Percentiles rank a stretch among this genome's conserved stretches.
These are phyloP conservation scores for Lolium rigidum DNA, from an alignment of 176 grass and related monocot genomes.

Conservation along the genomic window DNA sequence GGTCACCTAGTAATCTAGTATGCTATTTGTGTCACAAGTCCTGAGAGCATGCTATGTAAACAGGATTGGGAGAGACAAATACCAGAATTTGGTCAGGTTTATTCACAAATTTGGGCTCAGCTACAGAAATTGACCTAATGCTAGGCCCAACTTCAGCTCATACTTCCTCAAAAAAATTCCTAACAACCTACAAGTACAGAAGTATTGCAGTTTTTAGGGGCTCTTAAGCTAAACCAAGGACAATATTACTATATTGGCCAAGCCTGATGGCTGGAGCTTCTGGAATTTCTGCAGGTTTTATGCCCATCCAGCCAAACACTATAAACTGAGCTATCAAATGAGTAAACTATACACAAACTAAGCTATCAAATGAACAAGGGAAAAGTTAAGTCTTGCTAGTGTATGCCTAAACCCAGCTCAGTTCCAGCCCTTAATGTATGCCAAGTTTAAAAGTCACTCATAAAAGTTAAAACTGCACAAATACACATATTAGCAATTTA, in stretches of 20 bases:
- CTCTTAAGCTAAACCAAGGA: conserved; percentile 11
- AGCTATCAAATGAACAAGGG: conserved; percentile 8
- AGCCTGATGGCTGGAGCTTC: conserved; percentile 20
- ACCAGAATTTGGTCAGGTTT: neutral
- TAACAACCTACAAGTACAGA: conserved; percentile 19
- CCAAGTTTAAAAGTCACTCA: conserved; percentile 13
- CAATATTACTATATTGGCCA: conserved; percentile 7
- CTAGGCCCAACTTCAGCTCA: neutral
- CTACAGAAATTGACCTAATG: conserved; percentile 22
- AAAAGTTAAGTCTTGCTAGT: neutral
- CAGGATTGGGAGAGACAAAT: neutral
- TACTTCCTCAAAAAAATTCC: neutral
- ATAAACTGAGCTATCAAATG: conserved; percentile 22
- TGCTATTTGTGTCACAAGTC: neutral
- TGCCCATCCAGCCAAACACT: conserved; percentile 8
- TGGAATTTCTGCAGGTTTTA: conserved; percentile 2
- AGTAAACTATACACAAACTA: neutral
- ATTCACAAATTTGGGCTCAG: conserved; percentile 9
- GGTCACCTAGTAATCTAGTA: conserved; percentile 7
- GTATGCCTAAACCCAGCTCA: conserved; percentile 1
- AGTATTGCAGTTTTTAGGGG: conserved; percentile 25
- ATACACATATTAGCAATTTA: conserved; percentile 22
- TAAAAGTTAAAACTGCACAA: conserved; percentile 9
- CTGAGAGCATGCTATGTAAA: conserved; percentile 25
- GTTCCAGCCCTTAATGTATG: conserved; percentile 20